Conservation (phyloP, 192 early-diverging fungal genomes). For the Coemansia sp. region DNA sequence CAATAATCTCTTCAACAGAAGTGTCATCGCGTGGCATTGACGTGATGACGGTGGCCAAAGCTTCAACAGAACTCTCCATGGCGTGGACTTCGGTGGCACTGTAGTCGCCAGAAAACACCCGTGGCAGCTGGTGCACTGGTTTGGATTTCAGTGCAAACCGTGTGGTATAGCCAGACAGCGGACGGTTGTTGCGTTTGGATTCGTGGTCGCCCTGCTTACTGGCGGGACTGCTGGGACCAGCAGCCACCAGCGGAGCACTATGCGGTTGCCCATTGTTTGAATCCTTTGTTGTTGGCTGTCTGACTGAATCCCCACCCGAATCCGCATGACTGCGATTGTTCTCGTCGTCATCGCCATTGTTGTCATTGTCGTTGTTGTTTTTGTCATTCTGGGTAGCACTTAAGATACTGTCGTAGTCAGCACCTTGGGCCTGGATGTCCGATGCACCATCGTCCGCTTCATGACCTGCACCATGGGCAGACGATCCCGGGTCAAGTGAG, state of each 20-base stretch:
- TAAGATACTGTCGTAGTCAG: conserved; percentile 7
- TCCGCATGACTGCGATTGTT: neutral
- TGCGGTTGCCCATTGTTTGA: neutral
- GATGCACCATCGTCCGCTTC: neutral
- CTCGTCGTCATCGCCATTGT: neutral
- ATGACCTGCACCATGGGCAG: neutral
- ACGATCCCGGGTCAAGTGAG: conserved; percentile 1
- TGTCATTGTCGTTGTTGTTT: neutral
- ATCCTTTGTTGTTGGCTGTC: neutral
- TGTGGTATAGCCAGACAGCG: conserved; percentile 42
- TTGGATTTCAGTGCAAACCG: conserved; percentile 32
- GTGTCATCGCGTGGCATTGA: conserved; percentile 32
- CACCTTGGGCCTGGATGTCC: neutral
- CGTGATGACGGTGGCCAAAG: conserved; percentile 28
- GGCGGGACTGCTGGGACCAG: neutral
- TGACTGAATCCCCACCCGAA: neutral
- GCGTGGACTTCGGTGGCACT: conserved; percentile 31
- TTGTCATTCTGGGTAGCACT: neutral
- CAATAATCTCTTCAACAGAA: conserved; percentile 48
- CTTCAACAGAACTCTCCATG: conserved; percentile 43
- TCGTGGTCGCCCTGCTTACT: neutral
- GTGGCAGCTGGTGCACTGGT: conserved; percentile 42
- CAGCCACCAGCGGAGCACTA: no score
- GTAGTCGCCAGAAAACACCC: conserved; percentile 54
- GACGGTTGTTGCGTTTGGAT: conserved; percentile 17